Evolutionary conservation across 2,329 filamentous ascomycete species (phyloP), one percentile per base, ranked within the genome.

Genomic region (Calonectria pauciramosa): DNA sequence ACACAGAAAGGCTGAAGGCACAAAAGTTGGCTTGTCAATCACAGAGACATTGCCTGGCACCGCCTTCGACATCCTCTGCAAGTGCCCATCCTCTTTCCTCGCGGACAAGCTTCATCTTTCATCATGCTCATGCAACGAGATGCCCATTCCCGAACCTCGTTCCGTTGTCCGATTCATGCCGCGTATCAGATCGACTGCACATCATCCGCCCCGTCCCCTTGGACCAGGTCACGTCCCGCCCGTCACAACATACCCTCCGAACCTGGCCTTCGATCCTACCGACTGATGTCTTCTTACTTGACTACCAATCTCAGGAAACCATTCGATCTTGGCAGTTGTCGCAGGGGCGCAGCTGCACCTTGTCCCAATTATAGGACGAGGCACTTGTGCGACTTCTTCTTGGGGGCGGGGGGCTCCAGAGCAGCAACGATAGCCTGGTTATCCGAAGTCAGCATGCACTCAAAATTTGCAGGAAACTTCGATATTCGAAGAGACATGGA

Each of bases 371-470:
- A 96, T 84, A 96, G 90, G 84, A 96, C 86, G 78, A 92, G 87
- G 86, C 94, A 96, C 85, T 91, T 93, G 85, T 91, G 90, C 75
- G 86, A 88, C 87, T 91, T 93, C 89, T 95, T 96, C 90, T 96
- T 97, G 70, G 93, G 93, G 74, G 92, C 90, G 28, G 95, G 94
- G 54, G 96, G 96, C 87, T 99, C 96, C 78, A 99, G 90, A 52
- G 96, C 96, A 77, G 96, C 96, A 78, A 99, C 96, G 82, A 99
- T 99, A 34, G 96, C 96, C 96, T 98, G 16, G 41, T 47, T 16
- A 56, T 34, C 54, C 32, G 36, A 23, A n/a, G 73, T 82, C 70
- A 83, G 77, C 66, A 47, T 28, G 36, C 16, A 16, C 11, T 11
- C 28, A 9, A 14, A 26, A 14, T 26, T 26, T 36, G 18, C 5